Conservation (phyloP, 192 early-diverging fungal species). For the Coemansia sp. region DNA sequence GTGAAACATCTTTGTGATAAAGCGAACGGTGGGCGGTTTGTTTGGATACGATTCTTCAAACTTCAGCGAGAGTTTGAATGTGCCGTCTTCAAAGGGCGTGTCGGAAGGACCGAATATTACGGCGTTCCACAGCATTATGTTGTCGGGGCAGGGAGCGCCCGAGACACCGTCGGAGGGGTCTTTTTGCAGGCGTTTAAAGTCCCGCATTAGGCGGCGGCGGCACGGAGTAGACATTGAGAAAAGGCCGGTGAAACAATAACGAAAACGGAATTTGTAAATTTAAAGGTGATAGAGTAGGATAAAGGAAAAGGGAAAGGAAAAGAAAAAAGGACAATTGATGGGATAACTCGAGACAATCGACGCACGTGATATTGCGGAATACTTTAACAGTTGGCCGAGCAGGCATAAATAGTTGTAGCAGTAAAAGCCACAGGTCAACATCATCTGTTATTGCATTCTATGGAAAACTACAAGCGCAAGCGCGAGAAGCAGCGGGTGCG, state of each 20-base stretch:
- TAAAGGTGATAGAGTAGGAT: neutral
- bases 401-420: neutral
- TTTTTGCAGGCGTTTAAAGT: conserved; percentile 93
- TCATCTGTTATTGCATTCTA: neutral
- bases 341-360: neutral
- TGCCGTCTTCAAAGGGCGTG: conserved; percentile 97
- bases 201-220: conserved; percentile 93
- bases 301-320: neutral
- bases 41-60: conserved; percentile 99
- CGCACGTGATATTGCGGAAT: neutral
- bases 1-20: conserved; percentile 96
- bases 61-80: conserved; percentile 88
- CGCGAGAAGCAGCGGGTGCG: conserved; percentile 53
- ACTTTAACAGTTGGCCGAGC: neutral
- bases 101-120: conserved; percentile 98
- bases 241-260: neutral
- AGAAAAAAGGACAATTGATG: neutral
- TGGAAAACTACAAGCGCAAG: conserved; percentile 55
- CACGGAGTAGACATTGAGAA: conserved; percentile 85
- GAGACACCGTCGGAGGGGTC: conserved; percentile 88
- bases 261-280: neutral
- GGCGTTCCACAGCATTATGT: conserved; percentile 98
- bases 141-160: conserved; percentile 92
- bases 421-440: too few relatives aligned
- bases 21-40: conserved; percentile 93